Evolutionary conservation across 495 filamentous ascomycete species (phyloP).

Genomic region (Penicillium angulare): DNA sequence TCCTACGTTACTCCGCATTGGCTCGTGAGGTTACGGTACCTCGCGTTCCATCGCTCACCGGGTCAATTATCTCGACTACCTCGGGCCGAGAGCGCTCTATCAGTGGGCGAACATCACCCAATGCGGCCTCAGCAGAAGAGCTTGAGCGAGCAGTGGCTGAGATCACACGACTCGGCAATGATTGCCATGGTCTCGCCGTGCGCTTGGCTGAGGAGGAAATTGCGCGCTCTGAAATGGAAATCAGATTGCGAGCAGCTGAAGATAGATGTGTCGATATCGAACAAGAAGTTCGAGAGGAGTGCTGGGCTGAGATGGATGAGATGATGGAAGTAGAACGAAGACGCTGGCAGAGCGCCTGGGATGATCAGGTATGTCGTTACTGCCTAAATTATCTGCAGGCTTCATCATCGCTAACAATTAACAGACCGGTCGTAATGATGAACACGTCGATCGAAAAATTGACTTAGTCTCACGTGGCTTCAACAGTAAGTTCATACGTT

Average conservation of each 20-base stretch:
- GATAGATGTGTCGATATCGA: slow-evolving; percentile 72
- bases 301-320: slow-evolving; percentile 80
- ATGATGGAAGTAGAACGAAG: slow-evolving; percentile 68
- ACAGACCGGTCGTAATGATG: slow-evolving; percentile 60
- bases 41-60: slow-evolving; percentile 73
- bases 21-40: slow-evolving; percentile 93
- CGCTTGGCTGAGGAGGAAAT: slow-evolving; percentile 63
- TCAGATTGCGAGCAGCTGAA: slow-evolving; percentile 58
- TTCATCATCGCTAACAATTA: slow-evolving; percentile 17
- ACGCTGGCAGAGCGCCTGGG: slow-evolving; percentile 72
- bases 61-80: slow-evolving; percentile 54
- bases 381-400: not conserved
- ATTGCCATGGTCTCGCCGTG: slow-evolving; percentile 63
- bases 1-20: slow-evolving; percentile 90
- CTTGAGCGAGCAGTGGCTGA: slow-evolving; percentile 74
- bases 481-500: slow-evolving; percentile 44
- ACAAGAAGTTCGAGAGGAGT: slow-evolving; percentile 85
- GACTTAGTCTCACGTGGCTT: slow-evolving; percentile 77
- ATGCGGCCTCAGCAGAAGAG: slow-evolving; percentile 57
- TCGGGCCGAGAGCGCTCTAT: slow-evolving; percentile 30
- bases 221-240: slow-evolving; percentile 49
- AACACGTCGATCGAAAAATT: slow-evolving; percentile 86
- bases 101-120: slow-evolving; percentile 50
- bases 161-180: slow-evolving; percentile 69
- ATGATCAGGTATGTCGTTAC: slow-evolving; percentile 59